A percentile compares a stretch with the other conserved stretches of the same genome.
These are phyloP conservation scores for Arabidopsis hybrid DNA, from an alignment of 441 rosid genomes.

Conservation along the genomic window DNA sequence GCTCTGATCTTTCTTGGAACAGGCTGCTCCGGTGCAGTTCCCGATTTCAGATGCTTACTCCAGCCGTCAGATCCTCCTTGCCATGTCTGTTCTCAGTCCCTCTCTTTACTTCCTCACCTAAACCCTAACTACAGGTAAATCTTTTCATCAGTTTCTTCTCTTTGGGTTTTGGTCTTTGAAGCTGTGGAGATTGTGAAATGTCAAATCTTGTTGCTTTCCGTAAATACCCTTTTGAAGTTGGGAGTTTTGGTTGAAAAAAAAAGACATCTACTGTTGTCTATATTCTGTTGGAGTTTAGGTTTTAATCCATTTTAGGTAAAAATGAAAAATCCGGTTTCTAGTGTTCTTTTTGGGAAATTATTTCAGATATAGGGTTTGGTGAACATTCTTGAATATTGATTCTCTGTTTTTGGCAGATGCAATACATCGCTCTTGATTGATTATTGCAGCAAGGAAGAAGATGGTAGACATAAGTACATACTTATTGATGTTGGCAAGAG, in stretches of 20 bases:
- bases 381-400: slow-evolving; percentile 30
- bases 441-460: slow-evolving; percentile 50
- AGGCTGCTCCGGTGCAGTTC: slow-evolving; percentile 93
- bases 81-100: slow-evolving; percentile 71
- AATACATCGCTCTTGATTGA: slow-evolving; percentile 94
- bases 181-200: slow-evolving; percentile 13
- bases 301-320: neutral
- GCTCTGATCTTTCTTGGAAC: slow-evolving; percentile 92
- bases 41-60: slow-evolving; percentile 84
- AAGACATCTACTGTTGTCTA: neutral
- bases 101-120: slow-evolving; percentile 65
- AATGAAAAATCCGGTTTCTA: neutral
- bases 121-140: slow-evolving; percentile 88
- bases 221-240: slow-evolving; percentile 7
- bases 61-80: slow-evolving; percentile 93
- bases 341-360: neutral
- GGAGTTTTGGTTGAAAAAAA: neutral
- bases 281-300: neutral
- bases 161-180: neutral
- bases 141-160: neutral
- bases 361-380: neutral
- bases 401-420: slow-evolving; percentile 62
- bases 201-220: slow-evolving; percentile 1
- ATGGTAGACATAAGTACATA: slow-evolving; percentile 65
- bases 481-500: slow-evolving; percentile 93